Percentiles rank a stretch among this genome's conserved stretches.
These are phyloP conservation scores for Apiotrichum siamense DNA, from an alignment of 1,284 basidiomycete genomes.

Conservation along the genomic window DNA sequence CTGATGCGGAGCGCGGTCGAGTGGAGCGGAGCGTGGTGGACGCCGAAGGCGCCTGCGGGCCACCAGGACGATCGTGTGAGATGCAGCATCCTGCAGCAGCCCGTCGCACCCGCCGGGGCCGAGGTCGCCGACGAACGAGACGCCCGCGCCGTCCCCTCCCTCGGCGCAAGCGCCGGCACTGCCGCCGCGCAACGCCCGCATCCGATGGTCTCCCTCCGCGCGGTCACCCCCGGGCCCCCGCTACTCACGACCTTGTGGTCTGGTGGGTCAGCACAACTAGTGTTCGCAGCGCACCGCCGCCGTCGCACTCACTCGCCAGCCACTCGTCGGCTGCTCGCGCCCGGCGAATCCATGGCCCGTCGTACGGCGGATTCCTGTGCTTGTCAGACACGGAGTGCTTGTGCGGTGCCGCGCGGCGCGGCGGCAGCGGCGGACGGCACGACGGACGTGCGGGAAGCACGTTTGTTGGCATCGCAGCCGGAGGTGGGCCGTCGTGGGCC, in stretches of 20 bases:
- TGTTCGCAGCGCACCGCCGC: background rate
- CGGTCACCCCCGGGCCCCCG: background rate
- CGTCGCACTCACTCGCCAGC: constrained; percentile 2
- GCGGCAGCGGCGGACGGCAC: too few relatives aligned
- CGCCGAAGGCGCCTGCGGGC: too few relatives aligned
- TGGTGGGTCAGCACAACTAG: constrained; percentile 7
- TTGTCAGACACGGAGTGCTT: background rate
- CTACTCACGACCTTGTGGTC: constrained; percentile 37
- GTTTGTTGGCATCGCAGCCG: background rate
- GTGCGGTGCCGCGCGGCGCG: background rate
- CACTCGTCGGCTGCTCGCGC: constrained; percentile 8
- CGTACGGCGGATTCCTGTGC: constrained; percentile 1
- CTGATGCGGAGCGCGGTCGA: too few relatives aligned
- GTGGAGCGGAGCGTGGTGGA: background rate
- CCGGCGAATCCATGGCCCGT: constrained; percentile 10
- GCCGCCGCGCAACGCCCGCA: background rate
- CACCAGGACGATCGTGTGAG: too few relatives aligned
- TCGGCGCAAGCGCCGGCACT: too few relatives aligned
- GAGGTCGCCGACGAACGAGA: too few relatives aligned
- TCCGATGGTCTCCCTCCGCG: background rate
- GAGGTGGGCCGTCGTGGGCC: background rate
- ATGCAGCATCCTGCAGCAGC: too few relatives aligned
- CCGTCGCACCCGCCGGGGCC: too few relatives aligned
- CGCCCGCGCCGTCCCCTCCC: too few relatives aligned
- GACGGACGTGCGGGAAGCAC: too few relatives aligned